Evolutionary conservation across 192 early-diverging fungal species (phyloP), one percentile per base, ranked within the genome.

Genomic region (Cetraspora pellucida): DNA sequence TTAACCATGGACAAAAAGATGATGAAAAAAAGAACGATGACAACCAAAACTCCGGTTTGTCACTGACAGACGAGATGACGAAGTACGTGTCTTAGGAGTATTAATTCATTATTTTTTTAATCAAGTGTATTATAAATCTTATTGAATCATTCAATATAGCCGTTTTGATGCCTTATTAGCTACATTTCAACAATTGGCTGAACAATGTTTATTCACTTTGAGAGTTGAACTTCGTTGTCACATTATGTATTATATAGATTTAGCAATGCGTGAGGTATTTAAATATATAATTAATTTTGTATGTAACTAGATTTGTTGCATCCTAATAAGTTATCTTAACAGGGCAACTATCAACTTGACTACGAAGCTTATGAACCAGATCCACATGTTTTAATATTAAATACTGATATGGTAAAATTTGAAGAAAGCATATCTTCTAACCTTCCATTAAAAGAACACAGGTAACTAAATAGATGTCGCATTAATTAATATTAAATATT

Each of bases 211-310:
- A 31, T 93, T 93, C 78, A 91, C 93, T 2, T 78, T 98, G 25
- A 87, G 94, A 49, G 87, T 96, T 23, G 96, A 98, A 80, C 78
- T 94, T 25, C 88, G 94, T 21, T 91, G 92, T 55, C 95, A 96
- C 81, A 86, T 92, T 55, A 89, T 95, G 78, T 94, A 93, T 74
- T 96, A 92, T 72, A 81, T 97, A 50, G 95, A 98, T 72, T 85
- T 97, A 83, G 95, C 93, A 9, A 92, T 92, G 52, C 89, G 95
- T 27, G 96, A 98, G 86, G 91, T 93, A 77, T 68, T n/a, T 23
- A 65, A 47, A 37, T 46, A 1, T 16, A 57, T 46, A 3, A 54
- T 19, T 27, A 23, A 16, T 19, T 71, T 25, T 47, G n/a, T n/a
- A 54, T 28, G 9, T 27, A 46, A 68, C 30, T 49, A 63, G 4